Base-by-base conservation (phyloP, 805 yeast genomes). In the Clavispora asparagi region DNA sequence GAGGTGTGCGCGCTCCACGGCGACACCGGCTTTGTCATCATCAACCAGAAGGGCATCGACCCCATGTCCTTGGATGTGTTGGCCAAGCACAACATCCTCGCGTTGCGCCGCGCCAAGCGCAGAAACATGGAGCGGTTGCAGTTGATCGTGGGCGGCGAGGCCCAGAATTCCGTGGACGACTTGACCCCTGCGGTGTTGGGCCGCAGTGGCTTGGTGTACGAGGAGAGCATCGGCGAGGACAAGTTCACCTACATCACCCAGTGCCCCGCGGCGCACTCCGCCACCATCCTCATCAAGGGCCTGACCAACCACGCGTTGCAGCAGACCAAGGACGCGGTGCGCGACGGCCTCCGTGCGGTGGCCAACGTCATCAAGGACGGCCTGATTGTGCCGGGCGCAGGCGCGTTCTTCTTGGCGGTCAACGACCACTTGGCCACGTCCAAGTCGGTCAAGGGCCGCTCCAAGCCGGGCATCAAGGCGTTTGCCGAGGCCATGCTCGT, bases 111-210 rank as follows among this genome's bases (percentile, higher is more conserved):
- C 63, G 99, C 99, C 39, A 94, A 94, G 76, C 83, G 99, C 75
- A 85, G 99, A 73, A 94, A 94, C 69, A 92, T 94, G 99, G 99
- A 94, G 73, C 83, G 99, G 65, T 77, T 94, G 63, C 99, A 94
- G 70, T 77, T 94, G 50, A 89, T 90, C 44, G 87, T 96, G 52
- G 99, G 97, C 28, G 99, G 99, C 58, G 94, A 86, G 63, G 98
- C 98, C 8, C 97, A 92, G 71, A 94, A 94, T 69, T 85, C 96
- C 12, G 97, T 91, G 40, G 99, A 94, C 61, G 98, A 92, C 64
- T 76, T 94, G 59, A 60, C 84, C 6, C 89, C 95, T 4, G 78
- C 75, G 1, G 75, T 88, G 6, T 76, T 94, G 50, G 99, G 99
- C 23, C 84, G 68, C 63, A 88, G 97, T 13, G 98, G 98, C 16